Conservation (phyloP, 1,284 basidiomycete species). For the Athelia sp. region DNA sequence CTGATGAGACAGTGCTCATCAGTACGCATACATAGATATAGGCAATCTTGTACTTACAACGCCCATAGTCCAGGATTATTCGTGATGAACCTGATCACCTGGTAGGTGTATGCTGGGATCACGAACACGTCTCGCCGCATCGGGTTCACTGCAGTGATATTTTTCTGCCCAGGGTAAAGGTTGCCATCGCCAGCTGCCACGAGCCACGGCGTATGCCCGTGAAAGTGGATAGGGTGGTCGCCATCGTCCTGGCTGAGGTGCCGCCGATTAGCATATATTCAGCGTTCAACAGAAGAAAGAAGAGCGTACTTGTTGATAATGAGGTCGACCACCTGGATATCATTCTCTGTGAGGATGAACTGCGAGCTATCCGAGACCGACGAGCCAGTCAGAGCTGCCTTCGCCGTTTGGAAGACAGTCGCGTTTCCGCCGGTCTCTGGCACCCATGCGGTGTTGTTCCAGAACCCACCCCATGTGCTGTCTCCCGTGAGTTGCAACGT, state of each 20-base stretch:
- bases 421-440: not conserved
- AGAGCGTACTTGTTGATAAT: slow-evolving; percentile 14
- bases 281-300: too few relatives aligned
- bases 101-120: slow-evolving; percentile 18
- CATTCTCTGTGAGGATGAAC: slow-evolving; percentile 11
- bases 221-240: not conserved
- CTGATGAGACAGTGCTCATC: not conserved
- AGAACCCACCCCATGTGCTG: not conserved
- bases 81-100: slow-evolving; percentile 19
- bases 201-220: slow-evolving; percentile 1
- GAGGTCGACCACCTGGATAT: slow-evolving; percentile 11
- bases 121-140: slow-evolving; percentile 20
- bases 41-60: not conserved
- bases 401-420: not conserved
- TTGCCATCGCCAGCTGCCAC: slow-evolving; percentile 24
- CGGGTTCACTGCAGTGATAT: slow-evolving; percentile 16
- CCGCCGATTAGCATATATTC: not conserved
- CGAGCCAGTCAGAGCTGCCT: not conserved
- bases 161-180: slow-evolving; percentile 12
- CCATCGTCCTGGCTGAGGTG: not conserved
- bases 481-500: not conserved
- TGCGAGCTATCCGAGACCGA: not conserved
- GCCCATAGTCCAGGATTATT: slow-evolving; percentile 19
- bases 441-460: not conserved
- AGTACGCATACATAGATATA: not conserved